Conservation (phyloP, 768 basidiomycete species). For the Lentinula aciculospora region DNA sequence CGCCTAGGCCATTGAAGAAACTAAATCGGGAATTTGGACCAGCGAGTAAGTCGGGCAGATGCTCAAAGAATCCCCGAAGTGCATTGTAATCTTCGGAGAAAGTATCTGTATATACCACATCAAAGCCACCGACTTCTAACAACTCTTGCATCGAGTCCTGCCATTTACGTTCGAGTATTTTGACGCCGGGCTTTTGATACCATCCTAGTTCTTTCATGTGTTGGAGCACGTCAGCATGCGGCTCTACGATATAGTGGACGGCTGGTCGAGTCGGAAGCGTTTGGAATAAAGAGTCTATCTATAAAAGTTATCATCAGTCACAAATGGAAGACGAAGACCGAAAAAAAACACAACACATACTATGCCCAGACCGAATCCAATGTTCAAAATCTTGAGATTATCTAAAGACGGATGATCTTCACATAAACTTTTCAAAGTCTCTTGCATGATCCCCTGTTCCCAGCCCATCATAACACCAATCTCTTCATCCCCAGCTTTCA, state of each 20-base stretch:
- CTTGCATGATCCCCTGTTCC: slow-evolving; percentile 84
- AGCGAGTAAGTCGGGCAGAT: slow-evolving; percentile 69
- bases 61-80: slow-evolving; percentile 76
- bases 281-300: slow-evolving; percentile 88
- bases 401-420: slow-evolving; percentile 39
- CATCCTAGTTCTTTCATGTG: slow-evolving; percentile 76
- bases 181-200: slow-evolving; percentile 71
- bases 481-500: slow-evolving; percentile 62
- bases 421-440: slow-evolving; percentile 68
- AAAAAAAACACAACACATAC: slow-evolving; percentile 34
- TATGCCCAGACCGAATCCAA: slow-evolving; percentile 94
- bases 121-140: slow-evolving; percentile 69
- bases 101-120: slow-evolving; percentile 88
- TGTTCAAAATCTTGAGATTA: slow-evolving; percentile 70
- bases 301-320: slow-evolving; percentile 5
- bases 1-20: slow-evolving; percentile 97
- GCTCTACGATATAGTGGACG: slow-evolving; percentile 87
- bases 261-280: slow-evolving; percentile 49
- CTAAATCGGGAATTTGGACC: slow-evolving; percentile 78
- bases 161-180: slow-evolving; percentile 88
- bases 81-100: slow-evolving; percentile 87
- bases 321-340: neutral
- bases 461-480: slow-evolving; percentile 99
- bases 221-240: slow-evolving; percentile 86
- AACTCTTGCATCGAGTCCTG: slow-evolving; percentile 76